Evolutionary conservation across 1,139 yeast genomes (phyloP).

Genomic region (Yamadazyma jaroonii): DNA sequence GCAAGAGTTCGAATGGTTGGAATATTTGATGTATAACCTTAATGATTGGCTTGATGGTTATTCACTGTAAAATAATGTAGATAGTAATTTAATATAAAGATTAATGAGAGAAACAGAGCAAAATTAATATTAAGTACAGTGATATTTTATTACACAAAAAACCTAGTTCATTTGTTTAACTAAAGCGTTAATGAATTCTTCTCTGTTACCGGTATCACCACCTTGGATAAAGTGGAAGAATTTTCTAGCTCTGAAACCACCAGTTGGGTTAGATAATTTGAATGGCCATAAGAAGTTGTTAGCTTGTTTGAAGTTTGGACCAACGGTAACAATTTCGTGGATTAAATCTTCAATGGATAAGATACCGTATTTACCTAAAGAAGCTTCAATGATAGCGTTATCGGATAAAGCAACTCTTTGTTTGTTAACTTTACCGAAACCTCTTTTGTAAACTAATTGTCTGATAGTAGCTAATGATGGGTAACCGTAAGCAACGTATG

Average conservation of each 20-base stretch:
- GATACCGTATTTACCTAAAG: slow-evolving; percentile 96
- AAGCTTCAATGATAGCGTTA: slow-evolving; percentile 90
- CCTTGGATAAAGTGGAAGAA: slow-evolving; percentile 99
- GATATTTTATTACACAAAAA: slow-evolving; percentile 4
- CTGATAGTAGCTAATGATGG: slow-evolving; percentile 96
- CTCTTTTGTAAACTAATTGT: slow-evolving; percentile 98
- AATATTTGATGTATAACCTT: slow-evolving; percentile 24
- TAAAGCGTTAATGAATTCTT: slow-evolving; percentile 95
- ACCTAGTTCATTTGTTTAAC: slow-evolving; percentile 93
- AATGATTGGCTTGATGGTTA: slow-evolving; percentile 18
- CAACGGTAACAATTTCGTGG: slow-evolving; percentile 98
- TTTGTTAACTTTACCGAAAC: slow-evolving; percentile 98
- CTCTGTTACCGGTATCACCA: slow-evolving; percentile 99
- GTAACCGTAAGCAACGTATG: slow-evolving; percentile 99
- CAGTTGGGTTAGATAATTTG: slow-evolving; percentile 98
- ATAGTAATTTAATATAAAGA: neutral
- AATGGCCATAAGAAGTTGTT: slow-evolving; percentile 99
- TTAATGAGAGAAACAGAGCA: neutral
- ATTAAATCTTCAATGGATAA: slow-evolving; percentile 95
- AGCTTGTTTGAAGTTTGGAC: slow-evolving; percentile 99
- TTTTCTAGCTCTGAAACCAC: slow-evolving; percentile 99
- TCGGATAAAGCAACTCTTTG: slow-evolving; percentile 96
- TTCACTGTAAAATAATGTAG: neutral
- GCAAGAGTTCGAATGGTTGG: slow-evolving; percentile 34
- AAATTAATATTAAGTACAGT: slow-evolving; percentile 6